These are phyloP conservation scores for Wickerhamiella vanderwaltii DNA, from an alignment of 805 yeast species.

Conservation along the genomic window DNA sequence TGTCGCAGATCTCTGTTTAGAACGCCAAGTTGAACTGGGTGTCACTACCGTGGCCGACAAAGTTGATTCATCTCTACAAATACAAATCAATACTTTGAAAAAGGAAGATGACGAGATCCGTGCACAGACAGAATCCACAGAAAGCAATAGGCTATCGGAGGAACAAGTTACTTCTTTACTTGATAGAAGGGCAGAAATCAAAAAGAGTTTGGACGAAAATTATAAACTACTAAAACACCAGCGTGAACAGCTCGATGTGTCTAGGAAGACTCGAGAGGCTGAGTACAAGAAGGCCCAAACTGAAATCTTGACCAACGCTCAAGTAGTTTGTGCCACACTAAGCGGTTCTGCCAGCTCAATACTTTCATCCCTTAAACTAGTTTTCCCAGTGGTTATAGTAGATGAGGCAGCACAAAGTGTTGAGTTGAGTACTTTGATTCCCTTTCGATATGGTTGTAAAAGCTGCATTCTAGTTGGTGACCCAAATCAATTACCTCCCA, in stretches of 20 bases:
- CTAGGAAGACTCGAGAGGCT: conserved; percentile 61
- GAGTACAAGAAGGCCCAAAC: conserved; percentile 66
- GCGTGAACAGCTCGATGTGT: conserved; percentile 59
- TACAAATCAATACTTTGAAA: conserved; percentile 25
- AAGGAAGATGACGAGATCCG: conserved; percentile 11
- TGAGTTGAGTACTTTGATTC: conserved; percentile 82
- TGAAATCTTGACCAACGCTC: conserved; percentile 57
- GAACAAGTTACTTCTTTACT: neutral
- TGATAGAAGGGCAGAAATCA: conserved; percentile 23
- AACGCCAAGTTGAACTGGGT: conserved; percentile 57
- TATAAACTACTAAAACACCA: conserved; percentile 67
- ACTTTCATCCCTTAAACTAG: conserved; percentile 57
- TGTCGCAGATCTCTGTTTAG: conserved; percentile 73
- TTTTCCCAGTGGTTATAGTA: conserved; percentile 80
- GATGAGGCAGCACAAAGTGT: conserved; percentile 98
- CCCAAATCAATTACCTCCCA: conserved; percentile 95
- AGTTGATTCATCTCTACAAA: conserved; percentile 30
- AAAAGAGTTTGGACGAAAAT: conserved; percentile 45
- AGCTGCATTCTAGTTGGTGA: conserved; percentile 97
- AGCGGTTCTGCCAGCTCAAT: conserved; percentile 93
- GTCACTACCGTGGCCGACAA: conserved; percentile 21
- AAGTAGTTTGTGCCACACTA: conserved; percentile 79
- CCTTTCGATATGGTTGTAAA: conserved; percentile 79
- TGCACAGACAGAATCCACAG: conserved; percentile 12
- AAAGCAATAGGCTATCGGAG: neutral